These are phyloP conservation scores for Aotearoamyces nothofagi DNA, from an alignment of 2,329 filamentous ascomycete genomes.

Conservation along the genomic window DNA sequence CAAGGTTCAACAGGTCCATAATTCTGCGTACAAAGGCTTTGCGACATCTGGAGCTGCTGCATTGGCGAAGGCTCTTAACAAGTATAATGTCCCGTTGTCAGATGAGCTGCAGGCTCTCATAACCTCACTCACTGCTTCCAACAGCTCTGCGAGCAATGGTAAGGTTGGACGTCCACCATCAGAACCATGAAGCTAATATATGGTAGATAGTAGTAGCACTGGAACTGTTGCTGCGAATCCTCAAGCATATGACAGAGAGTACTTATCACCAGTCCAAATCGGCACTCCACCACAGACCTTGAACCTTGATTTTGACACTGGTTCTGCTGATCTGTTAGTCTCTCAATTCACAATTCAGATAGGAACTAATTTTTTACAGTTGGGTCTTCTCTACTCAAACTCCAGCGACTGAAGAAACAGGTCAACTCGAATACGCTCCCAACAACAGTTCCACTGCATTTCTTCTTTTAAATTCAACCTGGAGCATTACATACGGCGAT, in stretches of 20 bases:
- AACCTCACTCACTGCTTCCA: background rate
- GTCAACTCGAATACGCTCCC: slow-evolving; percentile 18
- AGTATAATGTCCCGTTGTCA: slow-evolving; percentile 20
- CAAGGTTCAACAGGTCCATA: slow-evolving; percentile 8
- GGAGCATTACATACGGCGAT: slow-evolving; percentile 22
- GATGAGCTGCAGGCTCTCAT: slow-evolving; percentile 14
- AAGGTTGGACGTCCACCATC: background rate
- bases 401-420: slow-evolving; percentile 12
- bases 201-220: background rate
- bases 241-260: slow-evolving; percentile 5
- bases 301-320: slow-evolving; percentile 9
- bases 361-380: background rate
- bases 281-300: slow-evolving; percentile 8
- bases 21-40: slow-evolving; percentile 16
- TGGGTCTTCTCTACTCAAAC: slow-evolving; percentile 22
- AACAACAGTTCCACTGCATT: slow-evolving; percentile 16
- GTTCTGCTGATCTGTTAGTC: slow-evolving; percentile 9
- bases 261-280: slow-evolving; percentile 7
- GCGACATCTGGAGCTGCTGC: slow-evolving; percentile 12
- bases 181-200: background rate
- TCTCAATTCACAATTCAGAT: too few relatives aligned
- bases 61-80: slow-evolving; percentile 17
- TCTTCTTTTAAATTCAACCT: slow-evolving; percentile 16
- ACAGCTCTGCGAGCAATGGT: background rate
- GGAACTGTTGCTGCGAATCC: background rate